Base-by-base conservation (phyloP, 345 rosid genomes). In the Eutrema yunnanense region DNA sequence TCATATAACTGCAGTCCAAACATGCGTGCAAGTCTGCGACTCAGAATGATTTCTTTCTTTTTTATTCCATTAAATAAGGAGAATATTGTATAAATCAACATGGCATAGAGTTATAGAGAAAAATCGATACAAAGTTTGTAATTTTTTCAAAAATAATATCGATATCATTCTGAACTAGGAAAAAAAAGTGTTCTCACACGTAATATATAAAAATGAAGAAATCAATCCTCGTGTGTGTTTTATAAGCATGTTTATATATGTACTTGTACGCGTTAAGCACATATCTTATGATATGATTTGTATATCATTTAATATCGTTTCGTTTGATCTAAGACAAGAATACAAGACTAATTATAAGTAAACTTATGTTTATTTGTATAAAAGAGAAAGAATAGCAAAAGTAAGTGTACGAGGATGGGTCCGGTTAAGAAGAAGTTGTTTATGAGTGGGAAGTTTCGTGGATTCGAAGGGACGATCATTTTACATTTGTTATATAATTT, bases 391-490 rank as follows among this genome's bases (percentile, higher is more conserved):
- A 54, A 75, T 56, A 75, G 74, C 68, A 69, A 69, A 75, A 69
- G 79, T 47, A 75, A 69, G 79, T 47, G 69, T 68, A 53, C 50
- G 73, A 75, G 64, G 36, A 75, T 69, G 74, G 79, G 79, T 62
- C 79, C 79, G 46, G 8, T 46, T 69, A 4, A 41, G 69, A 69
- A 54, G 44, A 30, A 46, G 34, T 2, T 54, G 73, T 6, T 6
- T 43, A 75, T 67, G 49, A 67, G 79, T 68, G 74, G 30, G 58
- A 44, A 53, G 74, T 75, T 62, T 75, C 79, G 79, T 75, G 70
- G 74, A 75, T 69, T 75, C 51, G 69, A 75, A 75, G 74, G 74
- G 79, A 75, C 74, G 59, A 75, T 75, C 52, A 75, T 69, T 60
- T 75, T 73, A 37, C 38, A 52, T 44, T 49, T 48, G 11, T 5